Percentiles rank a stretch among this genome's conserved stretches.
Conservation (phyloP, 73 alveolate species). For the Diophrys sp. region DNA sequence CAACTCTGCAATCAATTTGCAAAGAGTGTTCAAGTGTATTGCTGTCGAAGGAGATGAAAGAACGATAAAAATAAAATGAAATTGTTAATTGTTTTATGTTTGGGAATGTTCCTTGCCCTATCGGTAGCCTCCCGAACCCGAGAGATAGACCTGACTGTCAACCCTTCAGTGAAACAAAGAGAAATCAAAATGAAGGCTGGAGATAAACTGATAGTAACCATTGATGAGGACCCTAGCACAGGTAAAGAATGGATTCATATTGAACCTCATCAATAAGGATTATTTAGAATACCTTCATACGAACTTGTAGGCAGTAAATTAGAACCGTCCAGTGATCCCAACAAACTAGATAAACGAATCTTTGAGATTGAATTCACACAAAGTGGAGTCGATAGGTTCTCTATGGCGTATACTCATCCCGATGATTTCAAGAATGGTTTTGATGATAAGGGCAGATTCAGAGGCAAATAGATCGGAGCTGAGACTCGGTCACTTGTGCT, state of each 20-base stretch:
- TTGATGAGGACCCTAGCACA: neutral
- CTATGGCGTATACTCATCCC: neutral
- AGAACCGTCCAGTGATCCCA: no score
- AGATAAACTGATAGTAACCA: neutral
- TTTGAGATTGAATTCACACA: neutral
- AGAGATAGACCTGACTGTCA: neutral
- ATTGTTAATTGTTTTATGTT: no score
- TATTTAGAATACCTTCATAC: neutral
- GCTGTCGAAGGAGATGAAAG: no score
- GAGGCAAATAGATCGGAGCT: neutral
- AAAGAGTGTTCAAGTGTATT: constrained; percentile 76
- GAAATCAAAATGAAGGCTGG: neutral
- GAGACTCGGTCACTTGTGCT: neutral
- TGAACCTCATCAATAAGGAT: neutral
- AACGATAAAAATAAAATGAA: no score
- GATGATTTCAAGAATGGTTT: neutral
- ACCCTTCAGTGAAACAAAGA: neutral
- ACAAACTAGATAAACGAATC: neutral
- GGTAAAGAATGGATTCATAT: neutral
- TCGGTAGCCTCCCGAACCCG: no score
- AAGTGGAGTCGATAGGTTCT: neutral
- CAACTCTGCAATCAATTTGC: constrained; percentile 71
- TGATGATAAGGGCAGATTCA: neutral
- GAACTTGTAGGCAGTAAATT: neutral
- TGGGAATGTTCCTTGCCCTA: no score